Percentiles rank a stretch among this genome's conserved stretches.
phyloP scores from a whole-genome alignment of 2,329 filamentous ascomycete species.

The Colletotrichum sp. region DNA sequence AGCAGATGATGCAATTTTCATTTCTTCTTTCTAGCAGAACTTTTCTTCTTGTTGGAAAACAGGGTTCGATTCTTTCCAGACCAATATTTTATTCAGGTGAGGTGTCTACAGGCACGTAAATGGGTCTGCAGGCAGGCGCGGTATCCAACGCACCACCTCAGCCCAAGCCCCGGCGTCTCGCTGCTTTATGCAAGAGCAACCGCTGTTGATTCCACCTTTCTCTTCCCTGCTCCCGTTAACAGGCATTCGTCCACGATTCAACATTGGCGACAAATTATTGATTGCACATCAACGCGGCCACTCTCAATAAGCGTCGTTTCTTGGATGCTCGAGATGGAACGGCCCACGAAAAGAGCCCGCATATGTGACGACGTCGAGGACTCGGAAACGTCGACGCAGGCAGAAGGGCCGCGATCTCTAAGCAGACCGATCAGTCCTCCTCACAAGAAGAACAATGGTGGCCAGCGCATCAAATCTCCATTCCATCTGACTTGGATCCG shows the following conservation, averaged over 20 bases:
- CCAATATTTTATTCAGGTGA: background rate
- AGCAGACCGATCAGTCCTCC: slow-evolving; percentile 53
- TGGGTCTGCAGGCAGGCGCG: background rate
- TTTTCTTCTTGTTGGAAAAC: background rate
- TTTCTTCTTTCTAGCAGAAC: background rate
- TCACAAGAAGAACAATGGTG: slow-evolving; percentile 31
- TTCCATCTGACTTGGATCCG: slow-evolving; percentile 74
- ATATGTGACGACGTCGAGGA: background rate
- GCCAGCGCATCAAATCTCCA: slow-evolving; percentile 59
- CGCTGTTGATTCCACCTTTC: background rate
- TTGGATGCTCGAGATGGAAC: slow-evolving; percentile 29
- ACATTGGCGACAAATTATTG: background rate
- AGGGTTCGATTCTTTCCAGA: background rate
- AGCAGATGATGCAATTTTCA: background rate
- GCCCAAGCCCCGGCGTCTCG: background rate
- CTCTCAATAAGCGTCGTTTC: background rate
- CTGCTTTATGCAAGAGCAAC: background rate
- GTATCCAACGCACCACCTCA: background rate
- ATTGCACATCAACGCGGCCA: background rate
- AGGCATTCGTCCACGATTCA: background rate
- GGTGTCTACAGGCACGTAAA: background rate
- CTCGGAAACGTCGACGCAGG: background rate
- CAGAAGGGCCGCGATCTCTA: slow-evolving; percentile 29
- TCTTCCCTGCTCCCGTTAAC: background rate
- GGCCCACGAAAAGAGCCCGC: slow-evolving; percentile 34